These are phyloP conservation scores for Jatropha curcas DNA, from an alignment of 345 rosid genomes.

Conservation along the genomic window DNA sequence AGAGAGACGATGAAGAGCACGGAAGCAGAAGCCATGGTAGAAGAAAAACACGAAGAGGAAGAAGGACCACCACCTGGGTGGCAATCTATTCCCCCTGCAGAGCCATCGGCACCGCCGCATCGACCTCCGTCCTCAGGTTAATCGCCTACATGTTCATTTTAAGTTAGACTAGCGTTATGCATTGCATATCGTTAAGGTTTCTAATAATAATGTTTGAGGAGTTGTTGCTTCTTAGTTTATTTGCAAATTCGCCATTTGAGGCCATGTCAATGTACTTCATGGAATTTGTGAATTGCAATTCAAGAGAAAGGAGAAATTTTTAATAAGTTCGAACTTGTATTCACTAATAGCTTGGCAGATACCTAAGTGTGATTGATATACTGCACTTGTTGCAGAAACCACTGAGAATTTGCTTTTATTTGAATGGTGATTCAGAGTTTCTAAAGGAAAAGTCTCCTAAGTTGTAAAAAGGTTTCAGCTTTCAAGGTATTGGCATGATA, in stretches of 20 bases:
- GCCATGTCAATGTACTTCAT: background rate
- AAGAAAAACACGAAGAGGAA: slow-evolving; percentile 11
- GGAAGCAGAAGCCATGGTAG: slow-evolving; percentile 11
- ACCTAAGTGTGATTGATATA: background rate
- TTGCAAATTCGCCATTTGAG: no score
- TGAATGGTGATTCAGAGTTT: no score
- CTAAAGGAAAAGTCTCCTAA: no score
- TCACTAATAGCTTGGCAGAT: no score
- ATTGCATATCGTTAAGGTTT: background rate
- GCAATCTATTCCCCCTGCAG: slow-evolving; percentile 13
- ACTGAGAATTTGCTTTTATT: no score
- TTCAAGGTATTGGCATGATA: background rate
- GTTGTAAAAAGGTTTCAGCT: background rate
- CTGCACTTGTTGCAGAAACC: background rate
- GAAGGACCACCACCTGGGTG: slow-evolving; percentile 45
- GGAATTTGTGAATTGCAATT: background rate
- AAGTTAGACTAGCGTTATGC: background rate
- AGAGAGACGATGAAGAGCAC: background rate
- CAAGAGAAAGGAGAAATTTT: background rate
- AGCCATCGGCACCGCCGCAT: slow-evolving; percentile 9
- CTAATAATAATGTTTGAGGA: background rate
- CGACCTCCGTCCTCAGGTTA: slow-evolving; percentile 22
- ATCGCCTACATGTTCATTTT: no score
- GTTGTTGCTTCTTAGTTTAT: background rate
- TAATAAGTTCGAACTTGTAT: no score